phyloP scores from a whole-genome alignment of 257 asterid genomes.

The Nicotiana tomentosiformis region DNA sequence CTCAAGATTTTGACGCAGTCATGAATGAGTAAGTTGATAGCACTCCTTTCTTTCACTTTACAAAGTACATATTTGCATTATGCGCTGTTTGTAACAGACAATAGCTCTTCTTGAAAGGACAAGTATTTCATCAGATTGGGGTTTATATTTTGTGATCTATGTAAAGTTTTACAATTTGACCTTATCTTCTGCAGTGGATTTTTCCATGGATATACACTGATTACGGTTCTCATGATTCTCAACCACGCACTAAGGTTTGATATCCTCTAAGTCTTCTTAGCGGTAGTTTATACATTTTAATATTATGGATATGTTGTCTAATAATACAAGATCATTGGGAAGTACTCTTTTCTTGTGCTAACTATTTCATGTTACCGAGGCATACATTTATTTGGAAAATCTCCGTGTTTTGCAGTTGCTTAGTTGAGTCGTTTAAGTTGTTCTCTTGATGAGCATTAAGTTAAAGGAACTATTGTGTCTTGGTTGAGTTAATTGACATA shows the following conservation, averaged over 20 bases:
- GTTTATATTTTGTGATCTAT: not conserved
- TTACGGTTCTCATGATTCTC: slow-evolving; percentile 88
- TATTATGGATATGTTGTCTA: not conserved
- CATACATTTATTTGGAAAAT: not conserved
- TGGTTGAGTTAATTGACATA: not conserved
- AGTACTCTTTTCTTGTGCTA: not conserved
- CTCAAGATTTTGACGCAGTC: slow-evolving; percentile 93
- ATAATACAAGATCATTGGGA: not conserved
- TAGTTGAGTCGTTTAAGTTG: not conserved
- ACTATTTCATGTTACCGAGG: not conserved
- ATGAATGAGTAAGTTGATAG: slow-evolving; percentile 58
- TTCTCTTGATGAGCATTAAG: not conserved
- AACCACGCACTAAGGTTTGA: slow-evolving; percentile 91
- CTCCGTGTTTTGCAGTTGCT: not conserved
- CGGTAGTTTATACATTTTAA: not conserved
- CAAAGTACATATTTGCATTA: not conserved
- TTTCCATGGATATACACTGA: slow-evolving; percentile 84
- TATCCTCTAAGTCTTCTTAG: not conserved
- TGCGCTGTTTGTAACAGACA: not conserved
- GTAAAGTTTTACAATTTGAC: not conserved
- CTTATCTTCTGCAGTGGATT: slow-evolving; percentile 62
- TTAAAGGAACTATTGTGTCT: not conserved
- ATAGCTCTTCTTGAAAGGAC: not conserved
- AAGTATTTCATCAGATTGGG: not conserved
- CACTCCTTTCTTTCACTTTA: not conserved